phyloP scores from a whole-genome alignment of 139 green algal genomes.

The Dunaliella sp. region DNA sequence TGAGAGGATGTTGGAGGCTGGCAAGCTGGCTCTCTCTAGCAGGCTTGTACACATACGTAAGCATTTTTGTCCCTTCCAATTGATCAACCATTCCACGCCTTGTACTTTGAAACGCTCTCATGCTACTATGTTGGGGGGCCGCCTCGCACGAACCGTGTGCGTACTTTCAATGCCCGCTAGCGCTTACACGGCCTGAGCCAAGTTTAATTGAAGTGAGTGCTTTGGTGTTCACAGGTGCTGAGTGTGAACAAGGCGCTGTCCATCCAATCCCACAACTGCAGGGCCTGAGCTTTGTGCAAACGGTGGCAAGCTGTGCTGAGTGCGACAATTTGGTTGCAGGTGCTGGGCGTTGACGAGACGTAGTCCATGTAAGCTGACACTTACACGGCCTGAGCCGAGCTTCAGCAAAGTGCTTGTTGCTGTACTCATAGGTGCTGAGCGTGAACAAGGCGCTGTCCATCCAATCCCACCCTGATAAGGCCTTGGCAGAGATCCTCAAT shows the following conservation, averaged over 20 bases:
- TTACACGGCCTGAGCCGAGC: neutral
- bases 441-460: conserved; percentile 95
- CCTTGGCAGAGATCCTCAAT: conserved; percentile 86
- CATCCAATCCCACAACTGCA: too few relatives aligned
- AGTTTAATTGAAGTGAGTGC: conserved; percentile 59
- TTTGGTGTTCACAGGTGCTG: conserved; percentile 66
- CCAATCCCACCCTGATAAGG: conserved; percentile 97
- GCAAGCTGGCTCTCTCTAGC: too few relatives aligned
- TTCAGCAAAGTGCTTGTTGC: conserved; percentile 56
- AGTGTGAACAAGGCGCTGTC: conserved; percentile 91
- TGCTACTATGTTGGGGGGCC: neutral
- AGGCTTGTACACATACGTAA: neutral
- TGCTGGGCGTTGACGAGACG: too few relatives aligned
- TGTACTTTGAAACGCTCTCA: neutral
- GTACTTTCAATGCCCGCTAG: neutral
- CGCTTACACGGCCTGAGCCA: neutral
- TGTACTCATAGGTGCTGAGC: conserved; percentile 71
- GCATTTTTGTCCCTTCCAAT: neutral
- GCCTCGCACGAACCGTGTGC: neutral
- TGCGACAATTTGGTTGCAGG: too few relatives aligned
- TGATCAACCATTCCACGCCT: too few relatives aligned
- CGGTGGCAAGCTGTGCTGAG: too few relatives aligned
- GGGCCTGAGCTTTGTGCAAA: too few relatives aligned
- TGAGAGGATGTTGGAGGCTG: too few relatives aligned
- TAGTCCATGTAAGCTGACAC: neutral